phyloP scores from a whole-genome alignment of 305 asterid genomes.

The Andrographis paniculata region DNA sequence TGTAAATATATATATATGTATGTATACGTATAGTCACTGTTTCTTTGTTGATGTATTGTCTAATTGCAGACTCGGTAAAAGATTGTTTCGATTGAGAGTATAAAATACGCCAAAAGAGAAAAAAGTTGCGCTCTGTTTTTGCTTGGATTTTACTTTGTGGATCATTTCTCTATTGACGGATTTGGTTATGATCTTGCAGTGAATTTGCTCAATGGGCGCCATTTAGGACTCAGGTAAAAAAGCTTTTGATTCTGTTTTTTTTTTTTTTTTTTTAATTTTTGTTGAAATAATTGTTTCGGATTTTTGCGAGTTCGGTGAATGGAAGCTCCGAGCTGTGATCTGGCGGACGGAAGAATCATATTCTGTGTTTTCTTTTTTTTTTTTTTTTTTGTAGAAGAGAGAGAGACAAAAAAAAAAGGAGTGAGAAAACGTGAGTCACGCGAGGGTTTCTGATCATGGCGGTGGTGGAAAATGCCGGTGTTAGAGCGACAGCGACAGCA shows the following conservation, averaged over 20 bases:
- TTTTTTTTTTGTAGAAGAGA: constrained; percentile 12
- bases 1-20: too few species aligned
- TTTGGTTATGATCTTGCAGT: constrained; percentile 24
- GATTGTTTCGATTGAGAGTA: constrained; percentile 18
- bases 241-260: too few species aligned
- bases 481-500: constrained; percentile 29
- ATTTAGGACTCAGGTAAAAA: too few species aligned
- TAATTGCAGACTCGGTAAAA: constrained; percentile 33
- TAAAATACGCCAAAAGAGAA: constrained; percentile 13
- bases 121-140: constrained; percentile 28
- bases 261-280: too few species aligned
- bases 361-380: constrained; percentile 10
- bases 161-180: constrained; percentile 14
- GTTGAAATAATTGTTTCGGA: too few species aligned
- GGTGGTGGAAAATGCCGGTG: constrained; percentile 83
- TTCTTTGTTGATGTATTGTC: too few species aligned
- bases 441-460: constrained; percentile 80
- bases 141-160: constrained; percentile 10
- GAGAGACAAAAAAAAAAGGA: constrained; percentile 1
- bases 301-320: too few species aligned
- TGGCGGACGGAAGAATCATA: not conserved
- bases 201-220: constrained; percentile 33
- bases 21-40: too few species aligned
- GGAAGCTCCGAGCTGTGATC: constrained; percentile 11
- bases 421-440: too few species aligned